Conservation (phyloP, 305 asterid species). For the Fraxinus floribunda region DNA sequence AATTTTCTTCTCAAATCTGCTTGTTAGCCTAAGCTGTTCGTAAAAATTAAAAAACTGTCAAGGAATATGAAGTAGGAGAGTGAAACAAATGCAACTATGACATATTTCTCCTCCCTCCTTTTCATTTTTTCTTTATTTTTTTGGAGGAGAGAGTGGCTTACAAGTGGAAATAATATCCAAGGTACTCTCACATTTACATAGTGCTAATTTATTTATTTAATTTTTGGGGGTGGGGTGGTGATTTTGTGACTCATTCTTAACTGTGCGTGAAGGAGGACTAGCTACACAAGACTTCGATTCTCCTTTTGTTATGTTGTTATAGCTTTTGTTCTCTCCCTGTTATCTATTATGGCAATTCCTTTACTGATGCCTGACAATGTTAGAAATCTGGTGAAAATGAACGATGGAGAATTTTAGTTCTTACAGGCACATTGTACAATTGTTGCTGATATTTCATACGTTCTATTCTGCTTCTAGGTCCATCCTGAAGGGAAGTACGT, state of each 20-base stretch:
- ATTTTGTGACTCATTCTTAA: background rate
- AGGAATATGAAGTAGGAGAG: background rate
- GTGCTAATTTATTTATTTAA: background rate
- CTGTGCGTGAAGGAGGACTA: background rate
- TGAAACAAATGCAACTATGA: background rate
- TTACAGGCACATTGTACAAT: background rate
- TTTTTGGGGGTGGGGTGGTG: background rate
- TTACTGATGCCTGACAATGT: background rate
- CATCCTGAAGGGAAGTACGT: slow-evolving; percentile 98
- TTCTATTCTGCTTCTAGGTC: slow-evolving; percentile 48
- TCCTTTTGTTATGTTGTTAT: background rate
- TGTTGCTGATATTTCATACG: slow-evolving; percentile 17
- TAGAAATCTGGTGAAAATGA: background rate
- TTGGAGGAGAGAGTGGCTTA: background rate
- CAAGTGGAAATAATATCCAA: background rate
- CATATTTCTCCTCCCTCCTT: background rate
- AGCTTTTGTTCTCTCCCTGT: background rate
- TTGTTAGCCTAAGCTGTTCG: background rate
- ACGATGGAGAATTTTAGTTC: background rate
- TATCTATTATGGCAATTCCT: background rate
- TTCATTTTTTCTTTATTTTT: background rate
- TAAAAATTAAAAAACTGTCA: background rate
- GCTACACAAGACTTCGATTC: background rate
- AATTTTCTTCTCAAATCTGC: background rate
- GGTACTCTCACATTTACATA: background rate